These are phyloP conservation scores for Camellia japonica DNA, from an alignment of 148 eudicot species.

Conservation along the genomic window DNA sequence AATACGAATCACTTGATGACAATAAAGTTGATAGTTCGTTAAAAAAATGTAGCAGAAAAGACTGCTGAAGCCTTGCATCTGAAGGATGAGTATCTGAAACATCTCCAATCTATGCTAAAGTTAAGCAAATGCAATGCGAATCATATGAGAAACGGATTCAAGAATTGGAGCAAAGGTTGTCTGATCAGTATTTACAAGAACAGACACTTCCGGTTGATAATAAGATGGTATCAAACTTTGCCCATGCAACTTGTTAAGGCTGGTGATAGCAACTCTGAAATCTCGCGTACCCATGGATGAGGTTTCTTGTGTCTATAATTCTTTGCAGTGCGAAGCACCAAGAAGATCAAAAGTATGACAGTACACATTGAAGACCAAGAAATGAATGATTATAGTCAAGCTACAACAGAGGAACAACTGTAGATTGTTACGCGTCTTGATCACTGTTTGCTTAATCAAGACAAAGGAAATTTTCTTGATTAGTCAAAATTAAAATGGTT, in stretches of 20 bases:
- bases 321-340: constrained; percentile 8
- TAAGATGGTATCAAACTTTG: constrained; percentile 29
- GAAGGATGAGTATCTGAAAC: constrained; percentile 84
- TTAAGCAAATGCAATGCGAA: constrained; percentile 67
- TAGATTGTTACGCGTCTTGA: no score
- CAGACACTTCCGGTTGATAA: constrained; percentile 33
- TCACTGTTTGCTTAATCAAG: no score
- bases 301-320: constrained; percentile 51
- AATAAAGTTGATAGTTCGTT: constrained; percentile 49
- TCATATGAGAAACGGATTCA: constrained; percentile 86
- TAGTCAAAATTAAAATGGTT: no score
- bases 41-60: constrained; percentile 70
- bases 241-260: constrained; percentile 27
- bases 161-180: constrained; percentile 78
- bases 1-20: constrained; percentile 60
- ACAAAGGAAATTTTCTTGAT: no score
- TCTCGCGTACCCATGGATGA: constrained; percentile 62
- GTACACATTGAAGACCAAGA: no score
- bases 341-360: no score
- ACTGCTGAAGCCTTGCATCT: constrained; percentile 78
- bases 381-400: no score
- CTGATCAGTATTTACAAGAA: constrained; percentile 52
- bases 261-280: constrained; percentile 58
- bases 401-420: no score
- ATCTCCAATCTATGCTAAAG: constrained; percentile 61